Evolutionary conservation across 1,284 basidiomycete genomes (phyloP), one percentile per base, ranked within the genome.

Genomic region (Cryptococcus floricola): DNA sequence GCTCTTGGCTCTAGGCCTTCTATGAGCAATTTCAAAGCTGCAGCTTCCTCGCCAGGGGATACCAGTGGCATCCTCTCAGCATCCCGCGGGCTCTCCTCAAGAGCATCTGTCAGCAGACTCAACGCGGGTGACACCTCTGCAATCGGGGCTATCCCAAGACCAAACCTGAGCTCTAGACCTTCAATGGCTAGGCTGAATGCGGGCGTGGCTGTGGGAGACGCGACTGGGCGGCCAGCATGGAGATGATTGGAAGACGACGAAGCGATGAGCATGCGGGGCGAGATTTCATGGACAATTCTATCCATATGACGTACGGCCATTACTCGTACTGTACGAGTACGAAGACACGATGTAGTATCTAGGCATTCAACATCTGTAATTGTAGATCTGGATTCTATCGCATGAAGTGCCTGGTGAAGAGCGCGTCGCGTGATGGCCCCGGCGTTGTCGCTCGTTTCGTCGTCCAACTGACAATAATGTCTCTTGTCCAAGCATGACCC

Each of bases 151-250:
- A 31, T 39, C 34, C 16, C 48, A 9, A 37, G 38, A 27, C 38
- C 38, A n/a, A 39, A 43, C 7, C 39, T 51, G 43, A 41, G 42
- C 39, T 50, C 54, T 3, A 49, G 54, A 27, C 48, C 48, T 7
- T 55, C 54, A 31, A 51, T 55, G 54, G 39, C 13, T 39, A 55
- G 44, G 37, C 43, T 55, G 31, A 41, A 41, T 10, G 18, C 34
- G 10, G 23, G 42, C 14, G 43, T 55, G 0, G 39, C 48, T 18
- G 52, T 25, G n/a, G 56, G 56, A n/a, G 56, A 57, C 25, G 51
- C 37, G 10, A 16, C 46, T n/a, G 41, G 44, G 39, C 23, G 39
- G 27, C 56, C 56, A 12, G 52, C 38, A 8, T 57, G 56, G 56
- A 50, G 52, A 39, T 57, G 50, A 52, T 28, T 8, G 31, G 2